Base-by-base conservation (phyloP, 2,329 filamentous ascomycete genomes). In the Xylaria sp. region DNA sequence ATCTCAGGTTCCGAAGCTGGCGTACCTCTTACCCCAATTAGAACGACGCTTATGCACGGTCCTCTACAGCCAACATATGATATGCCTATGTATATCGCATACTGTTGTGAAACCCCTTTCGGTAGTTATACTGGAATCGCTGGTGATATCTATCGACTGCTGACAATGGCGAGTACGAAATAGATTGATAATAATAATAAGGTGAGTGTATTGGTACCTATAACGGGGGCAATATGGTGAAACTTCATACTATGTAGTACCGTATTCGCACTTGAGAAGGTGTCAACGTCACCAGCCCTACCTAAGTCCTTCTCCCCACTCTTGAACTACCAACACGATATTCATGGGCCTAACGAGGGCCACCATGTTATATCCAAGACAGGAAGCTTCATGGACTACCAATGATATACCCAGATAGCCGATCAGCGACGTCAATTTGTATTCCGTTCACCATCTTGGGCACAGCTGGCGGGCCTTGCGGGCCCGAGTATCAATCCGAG, bases 401-500 rank as follows among this genome's bases (percentile, higher is more conserved):
- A 57, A 57, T 56, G 20, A 15, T 28, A 40, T 11, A 17, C 11
- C 7, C 9, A 6, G 48, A 46, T 20, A 57, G 10, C 11, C 28
- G 20, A n/a, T 38, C 23, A 13, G 38, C 57, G 23, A 15, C 26
- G 46, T 36, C 38, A 23, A 7, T 40, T 33, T 10, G n/a, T 13
- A 36, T 53, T 42, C 28, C 13, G 31, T 51, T 17, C 40, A 62
- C 42, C n/a, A 54, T 48, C 58, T 23, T 26, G 10, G 20, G 31
- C 40, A 4, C 40, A 4, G 26, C 15, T 42, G 17, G 31, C 20
- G 13, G 46, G 60, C 31, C 31, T 46, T 54, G 31, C 66, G 66
- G 66, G 38, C 17, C 48, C 54, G 17, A 58, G 17, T 44, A 66
- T 53, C 33, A 3, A 40, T 11, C 66, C 66, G 66, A 65, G 20